A percentile compares a stretch with the other conserved stretches of the same genome.
Conservation (phyloP, 768 basidiomycete species). For the Xerocomellus dryophilus region DNA sequence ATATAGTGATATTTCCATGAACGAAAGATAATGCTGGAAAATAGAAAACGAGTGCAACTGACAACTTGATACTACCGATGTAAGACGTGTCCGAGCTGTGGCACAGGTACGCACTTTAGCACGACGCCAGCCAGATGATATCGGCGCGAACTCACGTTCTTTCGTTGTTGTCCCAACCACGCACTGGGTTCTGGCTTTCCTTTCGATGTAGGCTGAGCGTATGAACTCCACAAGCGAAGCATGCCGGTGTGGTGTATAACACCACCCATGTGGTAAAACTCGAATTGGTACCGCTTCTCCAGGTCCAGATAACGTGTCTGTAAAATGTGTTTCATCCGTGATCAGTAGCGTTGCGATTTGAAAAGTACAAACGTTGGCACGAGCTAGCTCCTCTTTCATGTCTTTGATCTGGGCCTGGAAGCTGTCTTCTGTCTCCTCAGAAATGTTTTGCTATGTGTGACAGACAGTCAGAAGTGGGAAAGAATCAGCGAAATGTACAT, state of each 20-base stretch:
- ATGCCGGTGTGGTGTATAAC: slow-evolving; percentile 71
- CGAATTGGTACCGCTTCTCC: slow-evolving; percentile 59
- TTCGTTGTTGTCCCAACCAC: slow-evolving; percentile 70
- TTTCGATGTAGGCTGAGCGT: slow-evolving; percentile 47
- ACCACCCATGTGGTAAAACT: slow-evolving; percentile 80
- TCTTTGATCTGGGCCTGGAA: slow-evolving; percentile 64
- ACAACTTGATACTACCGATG: slow-evolving; percentile 16
- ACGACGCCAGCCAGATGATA: not conserved
- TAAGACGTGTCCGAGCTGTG: slow-evolving; percentile 30
- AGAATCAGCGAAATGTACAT: slow-evolving; percentile 16
- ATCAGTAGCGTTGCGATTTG: not conserved
- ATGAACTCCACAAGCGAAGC: slow-evolving; percentile 57
- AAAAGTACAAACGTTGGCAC: slow-evolving; percentile 46
- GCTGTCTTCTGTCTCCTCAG: slow-evolving; percentile 70
- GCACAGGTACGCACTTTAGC: not conserved
- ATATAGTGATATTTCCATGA: slow-evolving; percentile 14
- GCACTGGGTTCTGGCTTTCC: slow-evolving; percentile 51
- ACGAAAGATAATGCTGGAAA: slow-evolving; percentile 1
- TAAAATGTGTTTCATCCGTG: slow-evolving; percentile 1
- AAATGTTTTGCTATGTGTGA: slow-evolving; percentile 40
- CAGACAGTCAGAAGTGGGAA: slow-evolving; percentile 7
- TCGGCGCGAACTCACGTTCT: slow-evolving; percentile 33
- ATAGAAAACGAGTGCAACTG: not conserved
- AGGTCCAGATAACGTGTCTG: slow-evolving; percentile 55
- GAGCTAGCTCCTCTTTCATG: slow-evolving; percentile 59